These are phyloP conservation scores for Melanomma pulvis-pyrius DNA, from an alignment of 495 filamentous ascomycete genomes.

Conservation along the genomic window DNA sequence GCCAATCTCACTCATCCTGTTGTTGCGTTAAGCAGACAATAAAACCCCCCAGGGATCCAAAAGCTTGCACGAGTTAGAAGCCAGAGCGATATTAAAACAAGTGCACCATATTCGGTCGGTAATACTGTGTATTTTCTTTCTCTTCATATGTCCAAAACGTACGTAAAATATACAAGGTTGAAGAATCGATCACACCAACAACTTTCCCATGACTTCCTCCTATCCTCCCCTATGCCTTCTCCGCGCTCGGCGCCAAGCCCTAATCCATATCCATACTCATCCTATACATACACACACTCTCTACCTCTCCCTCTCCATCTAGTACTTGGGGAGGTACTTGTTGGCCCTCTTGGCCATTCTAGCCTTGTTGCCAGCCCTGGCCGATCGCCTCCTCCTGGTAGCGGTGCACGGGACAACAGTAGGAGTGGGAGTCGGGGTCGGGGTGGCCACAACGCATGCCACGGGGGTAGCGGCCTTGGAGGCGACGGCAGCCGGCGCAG, in stretches of 20 bases:
- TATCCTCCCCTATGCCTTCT: neutral
- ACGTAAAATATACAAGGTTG: slow-evolving; percentile 1
- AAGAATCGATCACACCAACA: neutral
- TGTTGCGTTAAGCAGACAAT: too few species aligned
- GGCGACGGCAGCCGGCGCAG: neutral
- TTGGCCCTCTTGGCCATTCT: neutral
- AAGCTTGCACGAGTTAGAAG: too few species aligned
- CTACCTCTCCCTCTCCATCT: neutral
- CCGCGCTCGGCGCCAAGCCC: neutral
- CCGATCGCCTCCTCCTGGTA: neutral
- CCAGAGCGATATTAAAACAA: too few species aligned
- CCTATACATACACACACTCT: neutral
- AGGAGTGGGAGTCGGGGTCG: neutral
- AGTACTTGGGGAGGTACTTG: neutral
- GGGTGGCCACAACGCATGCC: neutral
- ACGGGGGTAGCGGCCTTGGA: neutral
- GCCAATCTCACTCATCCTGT: too few species aligned
- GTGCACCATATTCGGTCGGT: neutral
- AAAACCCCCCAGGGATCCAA: too few species aligned
- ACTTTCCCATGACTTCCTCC: neutral
- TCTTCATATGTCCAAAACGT: neutral
- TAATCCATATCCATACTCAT: neutral
- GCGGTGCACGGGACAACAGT: neutral
- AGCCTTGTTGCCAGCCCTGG: neutral
- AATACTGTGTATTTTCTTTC: neutral